Conservation (phyloP, 805 yeast genomes). For the Metschnikowia continentalis region DNA sequence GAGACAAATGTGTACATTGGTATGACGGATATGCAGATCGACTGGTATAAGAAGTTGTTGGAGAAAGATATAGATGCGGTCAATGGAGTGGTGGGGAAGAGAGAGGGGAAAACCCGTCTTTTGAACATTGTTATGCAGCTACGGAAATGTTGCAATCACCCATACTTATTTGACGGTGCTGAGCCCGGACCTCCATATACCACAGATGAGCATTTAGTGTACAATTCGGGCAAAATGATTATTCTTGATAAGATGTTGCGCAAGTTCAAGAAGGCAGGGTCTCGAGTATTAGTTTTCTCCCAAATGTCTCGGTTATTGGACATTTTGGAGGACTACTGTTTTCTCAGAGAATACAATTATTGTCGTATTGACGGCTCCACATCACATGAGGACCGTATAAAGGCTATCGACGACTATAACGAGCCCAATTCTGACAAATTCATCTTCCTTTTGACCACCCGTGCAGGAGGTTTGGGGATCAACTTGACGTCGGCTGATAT, state of each 20-base stretch:
- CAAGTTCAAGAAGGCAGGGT: conserved; percentile 69
- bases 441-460: conserved; percentile 79
- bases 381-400: conserved; percentile 85
- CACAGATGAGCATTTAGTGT: conserved; percentile 90
- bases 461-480: conserved; percentile 97
- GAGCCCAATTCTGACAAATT: conserved; percentile 78
- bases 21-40: conserved; percentile 91
- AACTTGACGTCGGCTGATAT: conserved; percentile 89
- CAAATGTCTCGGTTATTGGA: conserved; percentile 91
- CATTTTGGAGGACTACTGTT: conserved; percentile 89
- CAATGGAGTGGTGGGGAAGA: conserved; percentile 90
- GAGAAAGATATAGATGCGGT: conserved; percentile 96
- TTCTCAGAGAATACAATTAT: conserved; percentile 75
- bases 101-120: conserved; percentile 88
- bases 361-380: conserved; percentile 94
- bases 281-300: conserved; percentile 85
- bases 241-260: conserved; percentile 79
- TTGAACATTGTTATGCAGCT: conserved; percentile 95
- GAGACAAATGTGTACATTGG: conserved; percentile 89
- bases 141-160: conserved; percentile 95
- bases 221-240: conserved; percentile 85
- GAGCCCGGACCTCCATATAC: conserved; percentile 98
- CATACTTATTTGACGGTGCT: conserved; percentile 96
- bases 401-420: conserved; percentile 90
- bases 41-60: conserved; percentile 83